Evolutionary conservation across 2,329 filamentous ascomycete species (phyloP), one percentile per base, ranked within the genome.

Genomic region (Colletotrichum agaves): DNA sequence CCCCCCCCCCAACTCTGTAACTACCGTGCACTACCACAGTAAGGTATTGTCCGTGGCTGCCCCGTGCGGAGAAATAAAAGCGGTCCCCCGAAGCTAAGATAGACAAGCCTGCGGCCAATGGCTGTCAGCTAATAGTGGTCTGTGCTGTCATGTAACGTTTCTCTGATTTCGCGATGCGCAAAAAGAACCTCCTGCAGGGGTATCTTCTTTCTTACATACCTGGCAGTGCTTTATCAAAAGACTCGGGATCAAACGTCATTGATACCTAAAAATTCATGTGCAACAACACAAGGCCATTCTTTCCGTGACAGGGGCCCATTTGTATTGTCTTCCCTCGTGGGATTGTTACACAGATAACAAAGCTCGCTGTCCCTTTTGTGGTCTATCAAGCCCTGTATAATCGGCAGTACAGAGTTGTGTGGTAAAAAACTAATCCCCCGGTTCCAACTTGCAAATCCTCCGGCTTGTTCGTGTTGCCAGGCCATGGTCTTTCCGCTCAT

Each of bases 71-170:
- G 62, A 65, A 53, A 65, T 61, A 41, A 35, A 61, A 55, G 58
- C 62, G 58, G 63, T 17, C 49, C 41, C 19, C 27, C 7, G 37
- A 52, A 31, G 63, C 63, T 35, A 63, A 67, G 50, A 52, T n/a
- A 49, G 41, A 59, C 43, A 60, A 61, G 57, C 57, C 13, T 46
- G 21, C 60, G 15, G 13, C 33, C 33, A 41, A 66, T 47, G n/a
- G 33, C 12, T n/a, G 47, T 19, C 23, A n/a, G 17, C 55, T 46
- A 7, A 21, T 2, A 15, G 23, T 47, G 52, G 52, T 19, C 49
- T 43, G 60, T 56, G 60, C 19, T 50, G 55, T 35, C 70, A 71
- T 71, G 70, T 71, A 71, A 71, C 70, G 70, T 71, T 71, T 69
- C 70, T 19, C 61, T 58, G 23, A 44, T 41, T 19, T 50, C 19